phyloP scores from a whole-genome alignment of 208 protist species.

The Trypanosoma platydactyli region DNA sequence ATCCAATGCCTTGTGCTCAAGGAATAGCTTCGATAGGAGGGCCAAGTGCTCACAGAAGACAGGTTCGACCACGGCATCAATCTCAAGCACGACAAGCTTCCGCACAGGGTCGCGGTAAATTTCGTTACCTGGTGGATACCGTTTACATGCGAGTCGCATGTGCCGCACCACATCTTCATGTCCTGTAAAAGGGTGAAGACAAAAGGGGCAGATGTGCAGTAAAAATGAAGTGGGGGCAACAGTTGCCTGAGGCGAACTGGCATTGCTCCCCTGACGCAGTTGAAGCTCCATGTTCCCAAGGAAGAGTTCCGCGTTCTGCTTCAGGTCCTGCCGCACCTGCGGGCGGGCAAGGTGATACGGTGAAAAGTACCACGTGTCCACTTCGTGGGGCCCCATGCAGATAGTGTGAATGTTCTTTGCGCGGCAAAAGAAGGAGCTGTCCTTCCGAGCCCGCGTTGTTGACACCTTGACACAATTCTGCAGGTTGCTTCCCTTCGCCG shows the following conservation, averaged over 20 bases:
- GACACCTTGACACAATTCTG: slow-evolving; percentile 67
- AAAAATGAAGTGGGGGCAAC: slow-evolving; percentile 53
- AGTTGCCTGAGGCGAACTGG: slow-evolving; percentile 5
- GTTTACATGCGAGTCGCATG: slow-evolving; percentile 72
- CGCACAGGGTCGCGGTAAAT: slow-evolving; percentile 87
- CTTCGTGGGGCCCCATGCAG: slow-evolving; percentile 94
- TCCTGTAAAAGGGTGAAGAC: slow-evolving; percentile 94
- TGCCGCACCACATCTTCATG: slow-evolving; percentile 82
- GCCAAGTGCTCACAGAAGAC: slow-evolving; percentile 99
- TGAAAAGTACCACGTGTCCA: slow-evolving; percentile 98
- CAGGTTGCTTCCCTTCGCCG: slow-evolving; percentile 50
- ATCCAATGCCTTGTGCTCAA: slow-evolving; percentile 99
- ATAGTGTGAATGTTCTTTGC: slow-evolving; percentile 97
- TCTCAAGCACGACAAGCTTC: slow-evolving; percentile 94
- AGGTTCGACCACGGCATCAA: slow-evolving; percentile 96
- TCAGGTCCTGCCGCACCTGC: slow-evolving; percentile 57
- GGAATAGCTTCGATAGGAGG: slow-evolving; percentile 98
- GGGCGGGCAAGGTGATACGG: slow-evolving; percentile 94
- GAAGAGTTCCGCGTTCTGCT: slow-evolving; percentile 49
- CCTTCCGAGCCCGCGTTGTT: slow-evolving; percentile 66
- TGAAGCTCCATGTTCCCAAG: slow-evolving; percentile 53
- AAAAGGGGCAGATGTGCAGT: slow-evolving; percentile 98
- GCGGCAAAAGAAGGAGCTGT: slow-evolving; percentile 88
- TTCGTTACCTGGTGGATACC: slow-evolving; percentile 91
- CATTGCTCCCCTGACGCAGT: slow-evolving; percentile 27